A percentile compares a stretch with the other conserved stretches of the same genome.
Evolutionary conservation across 2,329 filamentous ascomycete genomes (phyloP).

Genomic region (Trichoderma citrinoviride): DNA sequence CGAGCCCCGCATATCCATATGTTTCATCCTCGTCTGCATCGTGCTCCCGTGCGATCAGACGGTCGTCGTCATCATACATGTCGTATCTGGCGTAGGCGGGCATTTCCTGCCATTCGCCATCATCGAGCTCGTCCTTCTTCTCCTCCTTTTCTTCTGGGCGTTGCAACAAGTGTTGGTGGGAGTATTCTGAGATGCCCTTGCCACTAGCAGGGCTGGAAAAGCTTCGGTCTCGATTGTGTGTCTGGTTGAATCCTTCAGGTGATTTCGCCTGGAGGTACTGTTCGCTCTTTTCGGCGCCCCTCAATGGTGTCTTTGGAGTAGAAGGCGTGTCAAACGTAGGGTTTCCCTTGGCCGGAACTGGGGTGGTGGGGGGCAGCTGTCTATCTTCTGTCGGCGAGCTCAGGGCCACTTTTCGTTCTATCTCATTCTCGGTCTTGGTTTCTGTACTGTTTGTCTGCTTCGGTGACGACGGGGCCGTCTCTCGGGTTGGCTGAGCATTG

Average conservation of each 20-base stretch:
- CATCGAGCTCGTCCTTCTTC: constrained; percentile 54
- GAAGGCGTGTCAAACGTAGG: not conserved
- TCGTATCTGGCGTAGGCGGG: constrained; percentile 89
- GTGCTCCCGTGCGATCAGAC: constrained; percentile 78
- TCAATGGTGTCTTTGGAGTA: not conserved
- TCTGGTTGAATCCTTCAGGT: constrained; percentile 14
- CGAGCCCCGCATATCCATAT: constrained; percentile 71
- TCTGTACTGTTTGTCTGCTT: constrained; percentile 3
- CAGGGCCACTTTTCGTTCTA: constrained; percentile 8
- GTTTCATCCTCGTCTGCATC: constrained; percentile 65
- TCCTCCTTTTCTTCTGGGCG: constrained; percentile 54
- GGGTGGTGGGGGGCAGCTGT: not conserved
- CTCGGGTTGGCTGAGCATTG: constrained; percentile 31
- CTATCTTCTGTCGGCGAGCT: constrained; percentile 19
- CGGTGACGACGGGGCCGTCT: constrained; percentile 22
- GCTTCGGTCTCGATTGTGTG: constrained; percentile 40
- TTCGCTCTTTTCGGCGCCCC: not conserved
- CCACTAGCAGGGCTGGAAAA: constrained; percentile 36
- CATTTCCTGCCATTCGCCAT: constrained; percentile 89
- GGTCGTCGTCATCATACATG: constrained; percentile 92
- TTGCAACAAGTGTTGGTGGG: constrained; percentile 1
- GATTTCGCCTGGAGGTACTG: not conserved
- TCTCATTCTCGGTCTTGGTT: not conserved
- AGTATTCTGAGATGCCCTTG: constrained; percentile 63
- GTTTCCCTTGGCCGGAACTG: not conserved